phyloP scores from a whole-genome alignment of 1,284 basidiomycete genomes.

The Fomes fomentarius region DNA sequence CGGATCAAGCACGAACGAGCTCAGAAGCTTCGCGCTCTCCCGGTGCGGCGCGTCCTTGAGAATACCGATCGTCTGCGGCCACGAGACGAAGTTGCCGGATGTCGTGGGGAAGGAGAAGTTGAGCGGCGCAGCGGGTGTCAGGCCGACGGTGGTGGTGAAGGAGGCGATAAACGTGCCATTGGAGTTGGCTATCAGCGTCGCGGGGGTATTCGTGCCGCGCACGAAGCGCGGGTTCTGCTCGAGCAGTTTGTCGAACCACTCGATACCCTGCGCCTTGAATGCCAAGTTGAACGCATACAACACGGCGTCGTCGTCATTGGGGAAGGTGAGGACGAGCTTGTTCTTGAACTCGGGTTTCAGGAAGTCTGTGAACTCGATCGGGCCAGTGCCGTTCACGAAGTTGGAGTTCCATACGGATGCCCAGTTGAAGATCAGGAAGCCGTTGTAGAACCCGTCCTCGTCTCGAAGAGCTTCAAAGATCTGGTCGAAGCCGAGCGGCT shows the following conservation, averaged over 20 bases:
- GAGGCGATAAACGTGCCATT: not conserved
- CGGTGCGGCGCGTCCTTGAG: conserved; percentile 1
- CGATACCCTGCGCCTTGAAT: not conserved
- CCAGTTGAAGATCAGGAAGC: not conserved
- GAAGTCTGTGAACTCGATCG: not conserved
- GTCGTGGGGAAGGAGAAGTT: not conserved
- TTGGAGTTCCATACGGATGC: not conserved
- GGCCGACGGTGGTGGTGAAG: not conserved
- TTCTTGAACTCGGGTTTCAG: not conserved
- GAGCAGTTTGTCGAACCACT: not conserved
- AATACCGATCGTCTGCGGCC: not conserved
- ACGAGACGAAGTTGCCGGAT: not conserved
- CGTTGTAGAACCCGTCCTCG: conserved; percentile 1
- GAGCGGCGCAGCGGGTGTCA: not conserved
- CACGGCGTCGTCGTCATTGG: not conserved
- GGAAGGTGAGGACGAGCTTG: not conserved
- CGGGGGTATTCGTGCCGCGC: not conserved
- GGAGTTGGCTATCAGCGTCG: not conserved
- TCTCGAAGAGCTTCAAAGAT: not conserved
- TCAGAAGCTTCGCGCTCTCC: not conserved
- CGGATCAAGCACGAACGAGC: not conserved
- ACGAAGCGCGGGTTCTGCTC: not conserved
- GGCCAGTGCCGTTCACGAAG: not conserved
- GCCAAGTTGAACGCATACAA: not conserved
- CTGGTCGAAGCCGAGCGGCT: not conserved